A percentile compares a stretch with the other conserved stretches of the same genome.
Conservation (phyloP, 225 moss, liverwort and hornwort species). For the Pseudisothecium myosuroides region DNA sequence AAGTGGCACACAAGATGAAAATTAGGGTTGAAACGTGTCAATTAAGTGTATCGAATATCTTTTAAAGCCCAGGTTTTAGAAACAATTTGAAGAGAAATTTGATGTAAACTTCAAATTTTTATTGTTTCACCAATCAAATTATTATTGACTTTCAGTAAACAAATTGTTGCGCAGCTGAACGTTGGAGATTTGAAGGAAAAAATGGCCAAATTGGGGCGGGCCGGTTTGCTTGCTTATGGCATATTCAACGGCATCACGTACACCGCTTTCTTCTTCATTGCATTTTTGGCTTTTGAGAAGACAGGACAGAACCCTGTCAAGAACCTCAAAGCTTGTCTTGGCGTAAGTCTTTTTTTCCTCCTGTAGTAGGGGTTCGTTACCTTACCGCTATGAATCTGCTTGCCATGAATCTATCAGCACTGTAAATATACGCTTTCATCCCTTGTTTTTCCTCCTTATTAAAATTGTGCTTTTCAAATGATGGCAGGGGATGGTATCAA, state of each 20-base stretch:
- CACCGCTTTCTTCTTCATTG: conserved; percentile 81
- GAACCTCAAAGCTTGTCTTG: conserved; percentile 73
- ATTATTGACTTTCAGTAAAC: background rate
- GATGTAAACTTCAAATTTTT: background rate
- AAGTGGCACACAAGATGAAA: background rate
- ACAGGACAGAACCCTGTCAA: conserved; percentile 87
- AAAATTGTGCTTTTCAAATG: background rate
- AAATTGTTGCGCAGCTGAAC: conserved; percentile 23
- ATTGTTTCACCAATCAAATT: background rate
- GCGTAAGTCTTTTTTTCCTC: conserved; percentile 24
- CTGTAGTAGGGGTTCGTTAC: too few species aligned
- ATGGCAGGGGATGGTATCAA: conserved; percentile 61
- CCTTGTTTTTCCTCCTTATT: background rate
- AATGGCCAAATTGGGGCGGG: conserved; percentile 76
- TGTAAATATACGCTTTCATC: background rate
- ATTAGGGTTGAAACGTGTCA: background rate
- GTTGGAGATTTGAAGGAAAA: conserved; percentile 52
- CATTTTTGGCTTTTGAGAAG: conserved; percentile 82
- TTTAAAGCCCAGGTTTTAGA: background rate
- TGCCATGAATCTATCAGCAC: background rate
- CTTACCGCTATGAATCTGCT: background rate
- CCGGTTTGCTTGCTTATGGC: conserved; percentile 89
- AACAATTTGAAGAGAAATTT: background rate
- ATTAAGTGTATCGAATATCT: background rate
- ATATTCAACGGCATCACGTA: conserved; percentile 81